Percentiles rank a stretch among this genome's conserved stretches.
Conservation (phyloP, 306 rosid genomes). For the Lupinus albus region DNA sequence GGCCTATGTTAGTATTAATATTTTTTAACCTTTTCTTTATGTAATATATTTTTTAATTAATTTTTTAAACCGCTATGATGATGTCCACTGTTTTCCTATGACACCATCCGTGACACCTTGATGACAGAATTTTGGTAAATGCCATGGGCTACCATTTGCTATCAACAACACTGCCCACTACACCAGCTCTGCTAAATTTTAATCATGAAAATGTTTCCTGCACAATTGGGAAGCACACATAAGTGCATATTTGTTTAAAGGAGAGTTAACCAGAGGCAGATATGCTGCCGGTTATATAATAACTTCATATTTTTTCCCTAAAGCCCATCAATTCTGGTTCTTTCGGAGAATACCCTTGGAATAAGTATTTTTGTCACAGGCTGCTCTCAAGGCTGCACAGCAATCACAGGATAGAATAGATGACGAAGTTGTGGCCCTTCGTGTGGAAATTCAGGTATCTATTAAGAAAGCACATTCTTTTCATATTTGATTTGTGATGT, state of each 20-base stretch:
- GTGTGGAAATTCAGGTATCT: conserved; percentile 77
- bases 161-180: too few relatives aligned
- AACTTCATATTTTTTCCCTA: conserved; percentile 11
- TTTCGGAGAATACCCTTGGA: conserved; percentile 43
- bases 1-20: too few relatives aligned
- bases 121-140: too few relatives aligned
- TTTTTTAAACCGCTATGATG: too few relatives aligned
- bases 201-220: conserved; percentile 11
- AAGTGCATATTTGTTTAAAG: conserved; percentile 27
- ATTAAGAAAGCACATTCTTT: conserved; percentile 4
- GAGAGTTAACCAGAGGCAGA: not conserved
- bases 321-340: conserved; percentile 25
- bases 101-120: too few relatives aligned
- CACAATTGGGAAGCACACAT: conserved; percentile 5
- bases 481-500: conserved; percentile 1
- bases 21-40: too few relatives aligned
- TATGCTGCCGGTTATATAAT: conserved; percentile 18
- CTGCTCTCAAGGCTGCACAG: conserved; percentile 91
- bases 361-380: conserved; percentile 57
- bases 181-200: conserved; percentile 10
- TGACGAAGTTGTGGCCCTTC: conserved; percentile 77
- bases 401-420: conserved; percentile 78
- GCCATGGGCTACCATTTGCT: too few relatives aligned
- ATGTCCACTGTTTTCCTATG: too few relatives aligned
- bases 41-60: too few relatives aligned